These are phyloP conservation scores for Stevia rebaudiana DNA, from an alignment of 140 eudicot species.

Conservation along the genomic window DNA sequence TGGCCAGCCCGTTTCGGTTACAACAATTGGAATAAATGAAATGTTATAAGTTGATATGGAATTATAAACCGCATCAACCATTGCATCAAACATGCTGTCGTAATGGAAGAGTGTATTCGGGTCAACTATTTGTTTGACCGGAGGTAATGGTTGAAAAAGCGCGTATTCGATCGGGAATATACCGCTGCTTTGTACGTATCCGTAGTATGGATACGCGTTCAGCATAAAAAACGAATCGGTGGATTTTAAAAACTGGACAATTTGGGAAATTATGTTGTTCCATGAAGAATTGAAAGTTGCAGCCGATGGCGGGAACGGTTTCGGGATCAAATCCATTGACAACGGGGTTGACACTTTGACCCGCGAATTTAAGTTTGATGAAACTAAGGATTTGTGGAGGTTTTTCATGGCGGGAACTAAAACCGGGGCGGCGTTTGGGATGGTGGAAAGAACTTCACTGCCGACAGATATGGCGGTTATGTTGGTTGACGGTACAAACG, in stretches of 20 bases:
- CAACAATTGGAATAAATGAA: slow-evolving; percentile 67
- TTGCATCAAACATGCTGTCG: slow-evolving; percentile 89
- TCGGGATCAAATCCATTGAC: slow-evolving; percentile 69
- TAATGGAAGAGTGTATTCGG: slow-evolving; percentile 85
- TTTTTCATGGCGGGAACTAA: slow-evolving; percentile 73
- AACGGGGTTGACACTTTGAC: slow-evolving; percentile 79
- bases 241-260: slow-evolving; percentile 56
- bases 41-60: slow-evolving; percentile 56
- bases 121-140: slow-evolving; percentile 90
- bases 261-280: slow-evolving; percentile 49
- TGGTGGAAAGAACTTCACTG: slow-evolving; percentile 66
- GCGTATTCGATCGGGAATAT: slow-evolving; percentile 87
- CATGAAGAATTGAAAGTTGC: slow-evolving; percentile 73
- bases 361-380: slow-evolving; percentile 63
- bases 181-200: slow-evolving; percentile 56
- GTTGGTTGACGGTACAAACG: slow-evolving; percentile 77
- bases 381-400: slow-evolving; percentile 76
- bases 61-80: slow-evolving; percentile 86
- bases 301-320: slow-evolving; percentile 88
- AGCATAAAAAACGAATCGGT: slow-evolving; percentile 75
- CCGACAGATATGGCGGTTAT: slow-evolving; percentile 88
- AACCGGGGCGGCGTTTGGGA: slow-evolving; percentile 77
- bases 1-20: slow-evolving; percentile 97
- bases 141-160: slow-evolving; percentile 55
- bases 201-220: slow-evolving; percentile 87